These are phyloP conservation scores for Tetratostichococcus sp. DNA, from an alignment of 139 green algal genomes.

Conservation along the genomic window DNA sequence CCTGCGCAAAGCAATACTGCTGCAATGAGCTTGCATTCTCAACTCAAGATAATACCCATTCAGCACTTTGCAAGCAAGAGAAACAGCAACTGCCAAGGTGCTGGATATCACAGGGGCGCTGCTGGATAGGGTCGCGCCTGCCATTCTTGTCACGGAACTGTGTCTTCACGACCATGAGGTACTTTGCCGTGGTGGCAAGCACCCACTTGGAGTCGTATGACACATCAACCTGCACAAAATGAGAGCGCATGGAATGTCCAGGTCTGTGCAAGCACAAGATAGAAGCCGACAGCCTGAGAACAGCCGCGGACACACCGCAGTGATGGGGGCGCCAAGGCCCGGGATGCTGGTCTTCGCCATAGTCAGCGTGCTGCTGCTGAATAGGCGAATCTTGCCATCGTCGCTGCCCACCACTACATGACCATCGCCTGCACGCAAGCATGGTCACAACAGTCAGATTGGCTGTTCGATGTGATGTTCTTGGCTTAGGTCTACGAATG, in stretches of 20 bases:
- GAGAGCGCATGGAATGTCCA: no score
- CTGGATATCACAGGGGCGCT: no score
- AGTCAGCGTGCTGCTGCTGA: constrained; percentile 72
- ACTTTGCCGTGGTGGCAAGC: constrained; percentile 88
- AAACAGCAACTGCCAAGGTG: neutral
- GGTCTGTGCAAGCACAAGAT: no score
- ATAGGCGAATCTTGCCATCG: constrained; percentile 88
- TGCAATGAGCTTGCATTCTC: no score
- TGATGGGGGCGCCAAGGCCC: constrained; percentile 84
- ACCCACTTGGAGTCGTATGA: constrained; percentile 82
- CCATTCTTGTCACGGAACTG: constrained; percentile 26
- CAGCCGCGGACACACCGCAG: no score
- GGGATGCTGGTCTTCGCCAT: constrained; percentile 85
- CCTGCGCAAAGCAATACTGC: constrained; percentile 21
- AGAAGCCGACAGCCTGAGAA: no score
- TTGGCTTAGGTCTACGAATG: no score
- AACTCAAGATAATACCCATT: no score
- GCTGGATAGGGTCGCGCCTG: neutral
- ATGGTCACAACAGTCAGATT: no score
- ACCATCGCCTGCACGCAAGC: constrained; percentile 56
- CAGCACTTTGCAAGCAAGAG: no score
- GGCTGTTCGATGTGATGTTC: no score
- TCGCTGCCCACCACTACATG: constrained; percentile 80
- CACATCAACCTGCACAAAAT: no score
- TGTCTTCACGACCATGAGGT: constrained; percentile 93